Base-by-base conservation (phyloP, 2,329 filamentous ascomycete species). In the Laburnicola sp. region DNA sequence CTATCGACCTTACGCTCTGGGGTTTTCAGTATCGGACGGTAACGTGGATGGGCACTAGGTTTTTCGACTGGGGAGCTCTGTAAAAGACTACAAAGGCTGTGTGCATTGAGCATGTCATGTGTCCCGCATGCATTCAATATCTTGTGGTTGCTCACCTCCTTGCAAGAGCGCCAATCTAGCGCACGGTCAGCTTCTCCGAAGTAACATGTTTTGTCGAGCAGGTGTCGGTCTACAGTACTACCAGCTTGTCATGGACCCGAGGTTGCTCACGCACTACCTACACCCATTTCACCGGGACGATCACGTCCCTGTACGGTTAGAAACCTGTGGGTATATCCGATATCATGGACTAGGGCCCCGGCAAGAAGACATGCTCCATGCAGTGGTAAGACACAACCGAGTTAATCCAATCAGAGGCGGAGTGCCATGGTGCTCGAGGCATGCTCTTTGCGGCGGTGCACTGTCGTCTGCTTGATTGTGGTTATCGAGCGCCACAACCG, bases 1-100 rank as follows among this genome's bases (percentile, higher is more conserved):
- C 58, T n/a, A 57, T 73, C 32, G 70, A 73, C 40, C 58, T 74
- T 4, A 50, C 54, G 8, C 43, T 73, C 5, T 74, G 70, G 70
- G 62, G 65, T n/a, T 47, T 57, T 39, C 66, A 73, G 41, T 72
- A 68, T 45, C 37, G 62, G n/a, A 57, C 56, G 2, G 60, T 71
- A 4, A 64, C 64, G 2, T 60, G 54, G 22, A 38, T 67, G 25
- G 71, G 71, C 22, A 61, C 64, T 45, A 59, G 41, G 9, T 40
- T 57, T 5, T 73, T 72, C 54, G 59, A 62, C n/a, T 74, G 71
- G 71, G 70, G 70, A 3, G 43, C 46, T n/a, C 57, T 71, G 4
- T 71, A 57, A 65, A 43, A n/a, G 43, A 44, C 30, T 16, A 22
- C 32, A 44, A 43, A 39, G 11, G 36, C 10, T 22, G 16, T 37